These are phyloP conservation scores for Albizia julibrissin DNA, from an alignment of 306 rosid species.

Conservation along the genomic window DNA sequence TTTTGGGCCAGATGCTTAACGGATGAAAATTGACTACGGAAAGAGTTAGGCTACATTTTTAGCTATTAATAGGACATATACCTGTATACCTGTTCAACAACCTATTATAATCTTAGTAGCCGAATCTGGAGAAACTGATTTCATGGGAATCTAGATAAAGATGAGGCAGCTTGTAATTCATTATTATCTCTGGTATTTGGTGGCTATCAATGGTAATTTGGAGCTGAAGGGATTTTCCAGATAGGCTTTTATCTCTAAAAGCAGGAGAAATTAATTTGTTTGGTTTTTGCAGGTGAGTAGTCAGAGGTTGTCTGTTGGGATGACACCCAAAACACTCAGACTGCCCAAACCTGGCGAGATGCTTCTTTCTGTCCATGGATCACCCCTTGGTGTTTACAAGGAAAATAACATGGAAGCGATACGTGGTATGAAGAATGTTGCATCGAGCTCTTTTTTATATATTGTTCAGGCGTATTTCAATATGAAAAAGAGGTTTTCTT, in stretches of 20 bases:
- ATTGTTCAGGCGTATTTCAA: conserved; percentile 6
- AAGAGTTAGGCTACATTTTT: background rate
- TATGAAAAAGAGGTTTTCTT: background rate
- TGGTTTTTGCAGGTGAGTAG: conserved; percentile 56
- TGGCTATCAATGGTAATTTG: background rate
- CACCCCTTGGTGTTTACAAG: conserved; percentile 86
- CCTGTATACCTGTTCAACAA: background rate
- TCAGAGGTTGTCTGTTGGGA: conserved; percentile 82
- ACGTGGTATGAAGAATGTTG: conserved; percentile 51
- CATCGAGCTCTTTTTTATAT: conserved; percentile 21
- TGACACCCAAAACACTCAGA: conserved; percentile 83
- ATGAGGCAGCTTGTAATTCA: background rate
- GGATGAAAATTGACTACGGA: background rate
- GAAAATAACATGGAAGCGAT: conserved; percentile 95
- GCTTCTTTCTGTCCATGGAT: conserved; percentile 88
- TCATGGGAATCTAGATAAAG: background rate
- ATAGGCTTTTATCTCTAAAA: background rate
- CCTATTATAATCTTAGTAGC: background rate
- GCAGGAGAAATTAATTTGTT: conserved; percentile 11
- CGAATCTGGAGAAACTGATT: background rate
- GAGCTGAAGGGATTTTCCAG: conserved; percentile 9
- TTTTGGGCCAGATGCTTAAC: background rate
- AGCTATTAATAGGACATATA: background rate
- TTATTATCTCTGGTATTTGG: conserved; percentile 6
- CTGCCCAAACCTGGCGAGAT: conserved; percentile 88